Percentiles rank a stretch among this genome's conserved stretches.
These are phyloP conservation scores for Kwoniella europaea DNA, from an alignment of 768 basidiomycete genomes.

Conservation along the genomic window DNA sequence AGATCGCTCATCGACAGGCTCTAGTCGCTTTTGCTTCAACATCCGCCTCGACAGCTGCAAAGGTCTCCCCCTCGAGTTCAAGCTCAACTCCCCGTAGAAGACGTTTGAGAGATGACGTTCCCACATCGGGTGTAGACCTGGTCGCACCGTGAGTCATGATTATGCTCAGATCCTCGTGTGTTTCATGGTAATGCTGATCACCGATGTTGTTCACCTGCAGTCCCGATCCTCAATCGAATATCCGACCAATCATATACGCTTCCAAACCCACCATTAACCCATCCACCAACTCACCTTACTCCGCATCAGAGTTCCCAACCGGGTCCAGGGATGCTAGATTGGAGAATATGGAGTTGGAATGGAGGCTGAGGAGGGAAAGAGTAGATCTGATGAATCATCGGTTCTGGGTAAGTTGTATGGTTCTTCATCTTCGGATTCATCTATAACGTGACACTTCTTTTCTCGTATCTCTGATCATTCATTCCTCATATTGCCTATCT, in stretches of 20 bases:
- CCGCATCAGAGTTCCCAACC: constrained; percentile 31
- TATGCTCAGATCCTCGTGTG: too few relatives aligned
- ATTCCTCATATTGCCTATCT: too few relatives aligned
- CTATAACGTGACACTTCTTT: too few relatives aligned
- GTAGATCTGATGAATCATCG: constrained; percentile 52
- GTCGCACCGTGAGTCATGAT: constrained; percentile 47
- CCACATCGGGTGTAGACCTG: constrained; percentile 37
- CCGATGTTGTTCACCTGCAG: constrained; percentile 5
- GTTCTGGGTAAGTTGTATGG: constrained; percentile 45
- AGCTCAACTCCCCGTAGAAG: constrained; percentile 9
- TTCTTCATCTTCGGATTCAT: too few relatives aligned
- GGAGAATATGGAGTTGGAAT: constrained; percentile 48
- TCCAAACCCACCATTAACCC: constrained; percentile 30
- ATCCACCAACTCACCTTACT: constrained; percentile 38
- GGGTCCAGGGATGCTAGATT: constrained; percentile 15
- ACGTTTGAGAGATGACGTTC: background rate
- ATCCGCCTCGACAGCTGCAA: background rate
- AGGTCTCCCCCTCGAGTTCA: background rate
- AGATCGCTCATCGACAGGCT: too few relatives aligned
- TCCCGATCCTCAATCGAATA: constrained; percentile 53
- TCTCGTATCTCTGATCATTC: too few relatives aligned
- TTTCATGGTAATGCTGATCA: constrained; percentile 4
- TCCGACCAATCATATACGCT: constrained; percentile 52
- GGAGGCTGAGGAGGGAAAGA: constrained; percentile 45
- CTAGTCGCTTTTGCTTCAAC: constrained; percentile 13